phyloP scores from a whole-genome alignment of 2,329 filamentous ascomycete species.

The Monilinia fructigena region DNA sequence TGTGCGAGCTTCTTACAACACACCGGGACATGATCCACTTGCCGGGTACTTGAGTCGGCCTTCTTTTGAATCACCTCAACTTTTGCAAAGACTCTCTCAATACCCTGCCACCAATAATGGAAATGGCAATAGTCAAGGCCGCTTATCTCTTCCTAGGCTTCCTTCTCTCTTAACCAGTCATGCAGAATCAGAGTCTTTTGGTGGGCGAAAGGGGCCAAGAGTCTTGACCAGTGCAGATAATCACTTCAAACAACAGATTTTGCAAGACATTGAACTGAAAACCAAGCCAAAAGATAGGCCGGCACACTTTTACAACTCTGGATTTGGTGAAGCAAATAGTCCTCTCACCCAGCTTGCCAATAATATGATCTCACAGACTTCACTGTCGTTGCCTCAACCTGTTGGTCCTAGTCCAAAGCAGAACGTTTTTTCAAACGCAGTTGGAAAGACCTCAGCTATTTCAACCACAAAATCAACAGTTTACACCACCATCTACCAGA shows the following conservation, averaged over 20 bases:
- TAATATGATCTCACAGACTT: constrained; percentile 32
- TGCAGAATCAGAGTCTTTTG: neutral
- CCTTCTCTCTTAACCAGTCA: neutral
- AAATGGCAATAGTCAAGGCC: neutral
- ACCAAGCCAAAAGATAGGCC: neutral
- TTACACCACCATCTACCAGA: constrained; percentile 35
- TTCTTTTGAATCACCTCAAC: neutral
- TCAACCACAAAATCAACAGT: constrained; percentile 34
- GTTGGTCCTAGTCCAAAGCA: constrained; percentile 11
- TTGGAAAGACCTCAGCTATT: constrained; percentile 28
- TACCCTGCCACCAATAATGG: neutral
- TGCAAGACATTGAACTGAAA: constrained; percentile 29
- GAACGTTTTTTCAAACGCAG: constrained; percentile 28
- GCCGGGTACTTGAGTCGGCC: constrained; percentile 10
- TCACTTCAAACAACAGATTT: constrained; percentile 32
- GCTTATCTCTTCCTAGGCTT: constrained; percentile 14
- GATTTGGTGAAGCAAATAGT: constrained; percentile 19
- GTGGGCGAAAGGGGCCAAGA: constrained; percentile 22
- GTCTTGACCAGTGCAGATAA: constrained; percentile 33
- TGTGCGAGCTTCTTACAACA: neutral
- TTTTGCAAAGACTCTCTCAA: constrained; percentile 1
- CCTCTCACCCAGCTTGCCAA: constrained; percentile 30
- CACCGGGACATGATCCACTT: neutral
- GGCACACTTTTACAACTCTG: neutral
- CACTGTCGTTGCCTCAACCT: constrained; percentile 24